Evolutionary conservation across 2,329 filamentous ascomycete genomes (phyloP).

Genomic region (Fusarium heterosporum): DNA sequence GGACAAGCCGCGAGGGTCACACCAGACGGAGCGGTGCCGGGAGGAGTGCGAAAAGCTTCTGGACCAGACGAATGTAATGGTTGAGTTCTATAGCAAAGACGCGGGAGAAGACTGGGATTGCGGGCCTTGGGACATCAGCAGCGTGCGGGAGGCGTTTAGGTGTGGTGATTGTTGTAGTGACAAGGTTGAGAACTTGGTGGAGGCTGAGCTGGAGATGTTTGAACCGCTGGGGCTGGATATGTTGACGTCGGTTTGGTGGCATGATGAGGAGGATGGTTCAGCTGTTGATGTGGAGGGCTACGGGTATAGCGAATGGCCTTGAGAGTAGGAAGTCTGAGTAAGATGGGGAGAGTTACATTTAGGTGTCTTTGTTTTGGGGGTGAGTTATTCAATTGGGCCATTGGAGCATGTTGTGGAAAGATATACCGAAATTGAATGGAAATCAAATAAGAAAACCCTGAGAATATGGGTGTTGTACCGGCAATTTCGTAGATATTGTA

Average conservation of each 20-base stretch:
- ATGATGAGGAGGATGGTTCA: slow-evolving; percentile 18
- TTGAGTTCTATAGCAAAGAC: slow-evolving; percentile 23
- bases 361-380: background rate
- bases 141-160: slow-evolving; percentile 18
- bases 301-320: slow-evolving; percentile 13
- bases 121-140: slow-evolving; percentile 18
- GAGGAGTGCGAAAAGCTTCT: slow-evolving; percentile 13
- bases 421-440: background rate
- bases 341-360: slow-evolving; percentile 7
- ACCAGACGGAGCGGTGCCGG: slow-evolving; percentile 10
- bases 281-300: slow-evolving; percentile 19
- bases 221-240: slow-evolving; percentile 14
- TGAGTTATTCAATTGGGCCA: too few relatives aligned
- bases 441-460: too few relatives aligned
- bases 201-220: slow-evolving; percentile 14
- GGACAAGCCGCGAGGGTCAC: slow-evolving; percentile 1
- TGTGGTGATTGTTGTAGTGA: slow-evolving; percentile 1
- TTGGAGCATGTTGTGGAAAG: background rate
- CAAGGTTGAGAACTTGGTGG: background rate
- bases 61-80: slow-evolving; percentile 12
- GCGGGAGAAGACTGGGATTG: slow-evolving; percentile 12
- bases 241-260: slow-evolving; percentile 14
- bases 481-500: too few relatives aligned
- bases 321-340: slow-evolving; percentile 7
- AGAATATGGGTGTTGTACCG: too few relatives aligned